A percentile compares a stretch with the other conserved stretches of the same genome.
Conservation (phyloP, 1,139 yeast species). For the Barnettozyma hawaiiensis region DNA sequence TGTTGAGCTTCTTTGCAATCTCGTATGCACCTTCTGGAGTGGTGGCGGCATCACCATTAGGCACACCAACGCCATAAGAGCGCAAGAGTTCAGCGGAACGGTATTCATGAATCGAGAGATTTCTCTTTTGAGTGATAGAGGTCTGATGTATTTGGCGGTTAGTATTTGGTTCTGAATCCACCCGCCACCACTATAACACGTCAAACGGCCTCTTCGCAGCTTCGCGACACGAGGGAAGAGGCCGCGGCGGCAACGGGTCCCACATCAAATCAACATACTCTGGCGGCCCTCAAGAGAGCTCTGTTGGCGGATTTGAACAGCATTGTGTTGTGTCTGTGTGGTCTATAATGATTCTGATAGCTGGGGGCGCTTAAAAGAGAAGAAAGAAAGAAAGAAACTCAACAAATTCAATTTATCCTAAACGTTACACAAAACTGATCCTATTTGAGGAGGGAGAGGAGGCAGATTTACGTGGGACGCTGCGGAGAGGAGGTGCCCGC, state of each 20-base stretch:
- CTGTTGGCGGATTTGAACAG: constrained; percentile 24
- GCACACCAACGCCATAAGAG: constrained; percentile 81
- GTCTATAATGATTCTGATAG: too few species aligned
- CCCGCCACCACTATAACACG: too few species aligned
- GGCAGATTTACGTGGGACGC: constrained; percentile 1
- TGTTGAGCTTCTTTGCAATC: constrained; percentile 62
- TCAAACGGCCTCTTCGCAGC: too few species aligned
- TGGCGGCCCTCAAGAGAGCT: constrained; percentile 25
- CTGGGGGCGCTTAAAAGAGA: constrained; percentile 1
- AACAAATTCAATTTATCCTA: too few species aligned
- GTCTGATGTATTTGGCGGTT: constrained; percentile 10
- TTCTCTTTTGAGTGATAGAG: constrained; percentile 44
- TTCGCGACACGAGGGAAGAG: too few species aligned
- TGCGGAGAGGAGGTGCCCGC: not conserved
- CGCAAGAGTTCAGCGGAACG: constrained; percentile 88
- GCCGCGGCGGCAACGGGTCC: too few species aligned
- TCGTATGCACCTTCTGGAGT: constrained; percentile 85
- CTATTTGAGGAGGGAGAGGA: too few species aligned
- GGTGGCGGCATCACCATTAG: constrained; percentile 86
- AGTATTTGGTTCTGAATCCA: too few species aligned
- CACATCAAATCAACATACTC: constrained; percentile 22
- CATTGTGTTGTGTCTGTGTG: constrained; percentile 10
- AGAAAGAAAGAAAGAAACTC: not conserved
- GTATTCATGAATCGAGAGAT: constrained; percentile 88
- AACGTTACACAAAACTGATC: too few species aligned